Percentiles rank a stretch among this genome's conserved stretches.
phyloP scores from a whole-genome alignment of 2,329 filamentous ascomycete genomes.

The Neurospora crassa region DNA sequence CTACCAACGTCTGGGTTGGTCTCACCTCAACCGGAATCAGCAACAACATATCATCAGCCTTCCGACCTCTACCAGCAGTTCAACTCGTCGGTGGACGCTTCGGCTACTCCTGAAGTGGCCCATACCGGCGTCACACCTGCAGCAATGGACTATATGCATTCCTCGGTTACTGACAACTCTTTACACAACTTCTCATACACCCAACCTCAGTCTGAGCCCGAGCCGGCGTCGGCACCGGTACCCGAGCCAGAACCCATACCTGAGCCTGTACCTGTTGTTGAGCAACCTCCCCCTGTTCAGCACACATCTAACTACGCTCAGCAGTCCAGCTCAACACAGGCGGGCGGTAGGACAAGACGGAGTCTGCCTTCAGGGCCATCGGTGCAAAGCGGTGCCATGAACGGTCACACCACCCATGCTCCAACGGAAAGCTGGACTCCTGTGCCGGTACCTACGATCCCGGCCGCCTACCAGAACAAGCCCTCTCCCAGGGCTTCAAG shows the following conservation, averaged over 20 bases:
- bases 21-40: constrained; percentile 9
- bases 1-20: constrained; percentile 4
- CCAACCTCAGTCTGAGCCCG: constrained; percentile 2
- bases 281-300: constrained; percentile 1
- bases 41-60: constrained; percentile 4
- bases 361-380: constrained; percentile 9
- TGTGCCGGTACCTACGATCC: constrained; percentile 2
- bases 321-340: background rate
- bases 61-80: constrained; percentile 12
- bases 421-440: constrained; percentile 10
- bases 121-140: constrained; percentile 5
- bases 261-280: background rate
- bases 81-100: constrained; percentile 11
- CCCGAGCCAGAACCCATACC: constrained; percentile 7
- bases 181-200: constrained; percentile 8
- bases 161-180: constrained; percentile 2
- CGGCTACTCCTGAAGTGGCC: constrained; percentile 5
- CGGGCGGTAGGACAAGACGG: constrained; percentile 7
- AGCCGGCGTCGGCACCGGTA: constrained; percentile 4
- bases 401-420: background rate
- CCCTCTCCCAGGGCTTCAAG: constrained; percentile 12
- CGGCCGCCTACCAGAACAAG: constrained; percentile 1
- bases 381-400: constrained; percentile 2
- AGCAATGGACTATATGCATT: constrained; percentile 9
- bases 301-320: background rate